Percentiles rank a stretch among this genome's conserved stretches.
Evolutionary conservation across 495 filamentous ascomycete genomes (phyloP).

Genomic region (Hypoxylon subgilvum): DNA sequence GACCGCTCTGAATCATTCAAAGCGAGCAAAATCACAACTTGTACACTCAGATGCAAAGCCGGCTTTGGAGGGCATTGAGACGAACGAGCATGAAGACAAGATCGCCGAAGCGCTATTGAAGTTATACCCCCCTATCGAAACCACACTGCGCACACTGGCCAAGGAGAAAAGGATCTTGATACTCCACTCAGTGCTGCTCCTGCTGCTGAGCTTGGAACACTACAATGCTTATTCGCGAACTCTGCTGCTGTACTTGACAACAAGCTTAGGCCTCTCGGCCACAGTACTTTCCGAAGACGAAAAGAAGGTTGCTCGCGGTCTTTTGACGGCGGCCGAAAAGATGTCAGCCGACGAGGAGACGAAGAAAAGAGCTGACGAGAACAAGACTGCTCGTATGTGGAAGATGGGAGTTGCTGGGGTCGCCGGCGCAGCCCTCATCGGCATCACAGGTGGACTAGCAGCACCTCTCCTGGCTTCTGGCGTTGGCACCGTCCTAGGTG

Average conservation of each 20-base stretch:
- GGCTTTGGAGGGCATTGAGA: conserved; percentile 23
- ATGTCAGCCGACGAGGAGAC: conserved; percentile 73
- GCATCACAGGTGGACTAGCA: conserved; percentile 81
- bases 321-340: conserved; percentile 75
- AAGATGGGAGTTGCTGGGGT: conserved; percentile 79
- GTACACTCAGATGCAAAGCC: neutral
- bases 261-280: conserved; percentile 69
- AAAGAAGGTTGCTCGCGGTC: conserved; percentile 71
- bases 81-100: conserved; percentile 27
- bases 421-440: conserved; percentile 81
- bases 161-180: conserved; percentile 54
- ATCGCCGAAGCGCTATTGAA: conserved; percentile 57
- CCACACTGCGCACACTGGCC: conserved; percentile 47
- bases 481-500: conserved; percentile 81
- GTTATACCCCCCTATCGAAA: conserved; percentile 55
- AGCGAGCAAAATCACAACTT: conserved; percentile 24
- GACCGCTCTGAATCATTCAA: conserved; percentile 40
- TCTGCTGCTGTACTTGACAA: conserved; percentile 71
- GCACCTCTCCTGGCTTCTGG: conserved; percentile 86
- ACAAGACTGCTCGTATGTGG: conserved; percentile 69
- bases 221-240: conserved; percentile 79
- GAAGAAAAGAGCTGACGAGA: conserved; percentile 71
- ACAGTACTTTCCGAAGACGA: conserved; percentile 75
- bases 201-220: conserved; percentile 80
- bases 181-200: conserved; percentile 68